These are phyloP conservation scores for Aquilaria malaccensis DNA, from an alignment of 345 rosid species.

Conservation along the genomic window DNA sequence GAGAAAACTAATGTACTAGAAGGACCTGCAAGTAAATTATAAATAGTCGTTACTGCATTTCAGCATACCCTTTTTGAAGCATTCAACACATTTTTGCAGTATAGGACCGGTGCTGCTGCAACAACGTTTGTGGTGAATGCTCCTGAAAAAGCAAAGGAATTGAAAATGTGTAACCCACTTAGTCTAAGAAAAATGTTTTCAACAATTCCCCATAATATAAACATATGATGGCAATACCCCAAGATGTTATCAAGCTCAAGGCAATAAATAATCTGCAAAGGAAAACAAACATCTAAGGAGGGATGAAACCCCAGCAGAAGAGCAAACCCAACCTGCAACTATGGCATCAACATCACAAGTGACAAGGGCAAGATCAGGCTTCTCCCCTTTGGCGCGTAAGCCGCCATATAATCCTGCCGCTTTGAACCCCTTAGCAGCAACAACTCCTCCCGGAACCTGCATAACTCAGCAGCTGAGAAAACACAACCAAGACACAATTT, in stretches of 20 bases:
- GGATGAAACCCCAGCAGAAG: too few species aligned
- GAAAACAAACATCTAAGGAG: too few species aligned
- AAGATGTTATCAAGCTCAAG: not conserved
- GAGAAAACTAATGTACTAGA: too few species aligned
- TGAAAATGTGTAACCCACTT: not conserved
- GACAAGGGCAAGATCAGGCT: constrained; percentile 88
- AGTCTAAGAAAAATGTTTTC: not conserved
- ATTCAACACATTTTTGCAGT: constrained; percentile 61
- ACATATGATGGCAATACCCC: too few species aligned
- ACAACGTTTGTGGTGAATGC: constrained; percentile 78
- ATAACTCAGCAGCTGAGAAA: not conserved
- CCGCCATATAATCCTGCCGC: constrained; percentile 86
- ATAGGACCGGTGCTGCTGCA: constrained; percentile 91
- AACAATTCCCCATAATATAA: not conserved
- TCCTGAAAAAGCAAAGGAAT: constrained; percentile 32
- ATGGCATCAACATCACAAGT: constrained; percentile 80
- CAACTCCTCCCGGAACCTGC: constrained; percentile 86
- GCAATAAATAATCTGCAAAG: too few species aligned
- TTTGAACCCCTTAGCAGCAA: constrained; percentile 86
- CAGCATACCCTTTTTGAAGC: constrained; percentile 41
- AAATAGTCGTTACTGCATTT: not conserved
- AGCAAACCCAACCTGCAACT: constrained; percentile 46
- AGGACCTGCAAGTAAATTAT: too few species aligned
- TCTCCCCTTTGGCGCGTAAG: constrained; percentile 74
- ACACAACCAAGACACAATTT: not conserved